Percentiles rank a stretch among this genome's conserved stretches.
Evolutionary conservation across 192 early-diverging fungal species (phyloP).

Genomic region (Coemansia sp.): DNA sequence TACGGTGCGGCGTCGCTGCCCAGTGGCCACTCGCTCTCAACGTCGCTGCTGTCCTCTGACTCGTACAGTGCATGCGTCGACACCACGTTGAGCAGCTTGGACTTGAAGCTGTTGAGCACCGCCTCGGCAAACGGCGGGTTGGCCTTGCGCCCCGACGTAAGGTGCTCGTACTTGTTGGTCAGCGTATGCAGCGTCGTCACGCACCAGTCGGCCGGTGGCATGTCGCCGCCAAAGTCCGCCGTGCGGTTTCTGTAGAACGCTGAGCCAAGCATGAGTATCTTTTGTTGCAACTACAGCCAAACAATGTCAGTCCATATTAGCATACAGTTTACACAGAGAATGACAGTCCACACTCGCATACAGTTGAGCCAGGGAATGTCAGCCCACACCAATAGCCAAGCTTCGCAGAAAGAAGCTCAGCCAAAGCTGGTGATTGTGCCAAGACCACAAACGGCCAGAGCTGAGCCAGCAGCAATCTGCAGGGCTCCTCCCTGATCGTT

Average conservation of each 20-base stretch:
- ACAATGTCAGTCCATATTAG: neutral
- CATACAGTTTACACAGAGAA: neutral
- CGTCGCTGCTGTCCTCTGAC: slow-evolving; percentile 41
- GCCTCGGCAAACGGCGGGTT: slow-evolving; percentile 55
- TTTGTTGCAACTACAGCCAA: neutral
- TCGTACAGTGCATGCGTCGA: slow-evolving; percentile 42
- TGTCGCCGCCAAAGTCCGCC: slow-evolving; percentile 22
- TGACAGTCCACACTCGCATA: neutral
- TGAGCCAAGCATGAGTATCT: slow-evolving; percentile 6
- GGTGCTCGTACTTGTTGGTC: slow-evolving; percentile 55
- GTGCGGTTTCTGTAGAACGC: slow-evolving; percentile 26
- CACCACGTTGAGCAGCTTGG: slow-evolving; percentile 49
- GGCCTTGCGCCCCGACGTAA: slow-evolving; percentile 51
- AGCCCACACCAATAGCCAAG: neutral
- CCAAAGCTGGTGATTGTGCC: neutral
- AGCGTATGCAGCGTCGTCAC: slow-evolving; percentile 44
- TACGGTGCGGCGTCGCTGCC: slow-evolving; percentile 21
- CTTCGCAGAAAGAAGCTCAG: neutral
- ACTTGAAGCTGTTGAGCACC: slow-evolving; percentile 57
- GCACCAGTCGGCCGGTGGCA: slow-evolving; percentile 54
- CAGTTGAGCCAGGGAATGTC: neutral
- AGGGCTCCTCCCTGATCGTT: neutral
- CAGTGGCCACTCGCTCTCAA: slow-evolving; percentile 42
- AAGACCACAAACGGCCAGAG: neutral
- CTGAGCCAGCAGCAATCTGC: neutral